phyloP scores from a whole-genome alignment of 352 stramenopile species.

The Globisporangium takayamanum region DNA sequence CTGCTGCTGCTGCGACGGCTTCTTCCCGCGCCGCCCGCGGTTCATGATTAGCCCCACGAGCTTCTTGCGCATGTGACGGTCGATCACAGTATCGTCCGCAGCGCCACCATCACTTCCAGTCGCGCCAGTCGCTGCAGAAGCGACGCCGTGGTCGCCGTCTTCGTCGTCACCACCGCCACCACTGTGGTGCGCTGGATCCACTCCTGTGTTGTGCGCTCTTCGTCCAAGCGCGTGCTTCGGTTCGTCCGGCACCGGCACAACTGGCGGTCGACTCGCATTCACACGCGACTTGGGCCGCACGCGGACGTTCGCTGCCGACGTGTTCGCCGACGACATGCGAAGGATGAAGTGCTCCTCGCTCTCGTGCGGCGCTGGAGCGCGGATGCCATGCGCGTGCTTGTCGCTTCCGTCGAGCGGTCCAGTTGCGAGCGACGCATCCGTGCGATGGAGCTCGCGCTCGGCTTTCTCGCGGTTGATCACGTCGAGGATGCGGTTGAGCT shows the following conservation, averaged over 20 bases:
- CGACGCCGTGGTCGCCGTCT: slow-evolving; percentile 10
- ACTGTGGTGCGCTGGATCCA: slow-evolving; percentile 9
- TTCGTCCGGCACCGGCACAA: slow-evolving; percentile 17
- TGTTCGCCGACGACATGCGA: slow-evolving; percentile 68
- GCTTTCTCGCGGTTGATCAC: slow-evolving; percentile 81
- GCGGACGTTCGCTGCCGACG: slow-evolving; percentile 60
- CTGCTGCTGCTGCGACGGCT: slow-evolving; percentile 18
- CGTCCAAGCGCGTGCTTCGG: slow-evolving; percentile 15
- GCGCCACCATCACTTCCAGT: slow-evolving; percentile 4
- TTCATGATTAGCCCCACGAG: slow-evolving; percentile 78
- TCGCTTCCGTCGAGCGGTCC: slow-evolving; percentile 9
- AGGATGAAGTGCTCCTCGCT: slow-evolving; percentile 84
- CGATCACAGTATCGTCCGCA: slow-evolving; percentile 63
- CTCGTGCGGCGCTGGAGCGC: slow-evolving; percentile 54
- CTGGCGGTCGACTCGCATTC: slow-evolving; percentile 18
- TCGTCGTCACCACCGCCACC: slow-evolving; percentile 23
- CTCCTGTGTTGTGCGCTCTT: slow-evolving; percentile 13
- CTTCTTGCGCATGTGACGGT: slow-evolving; percentile 79
- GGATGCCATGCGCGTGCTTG: slow-evolving; percentile 32
- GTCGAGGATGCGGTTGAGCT: slow-evolving; percentile 73
- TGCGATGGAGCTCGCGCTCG: slow-evolving; percentile 72
- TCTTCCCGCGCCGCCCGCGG: slow-evolving; percentile 67
- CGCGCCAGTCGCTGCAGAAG: background rate
- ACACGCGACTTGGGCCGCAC: slow-evolving; percentile 62
- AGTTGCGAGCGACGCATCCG: slow-evolving; percentile 31